phyloP scores from a whole-genome alignment of 2,329 filamentous ascomycete genomes.

The Fusarium burgessii region DNA sequence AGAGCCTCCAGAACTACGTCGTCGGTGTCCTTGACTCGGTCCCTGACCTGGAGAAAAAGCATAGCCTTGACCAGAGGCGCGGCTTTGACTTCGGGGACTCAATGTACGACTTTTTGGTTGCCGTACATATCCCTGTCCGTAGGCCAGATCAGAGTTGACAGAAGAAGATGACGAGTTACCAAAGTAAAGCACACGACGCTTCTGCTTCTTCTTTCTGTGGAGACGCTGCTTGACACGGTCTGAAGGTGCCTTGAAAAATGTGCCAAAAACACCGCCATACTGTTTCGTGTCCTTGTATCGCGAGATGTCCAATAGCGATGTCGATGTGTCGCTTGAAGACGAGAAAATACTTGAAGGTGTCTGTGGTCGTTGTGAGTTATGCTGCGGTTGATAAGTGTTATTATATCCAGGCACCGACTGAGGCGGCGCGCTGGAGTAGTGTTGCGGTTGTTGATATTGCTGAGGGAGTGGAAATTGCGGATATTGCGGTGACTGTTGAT shows the following conservation, averaged over 20 bases:
- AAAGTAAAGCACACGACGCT: conserved; percentile 68
- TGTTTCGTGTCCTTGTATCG: conserved; percentile 60
- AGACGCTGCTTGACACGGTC: conserved; percentile 57
- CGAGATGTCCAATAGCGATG: conserved; percentile 76
- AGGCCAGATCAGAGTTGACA: conserved; percentile 75
- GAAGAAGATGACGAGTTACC: conserved; percentile 75
- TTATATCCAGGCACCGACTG: conserved; percentile 37
- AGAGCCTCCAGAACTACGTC: conserved; percentile 36
- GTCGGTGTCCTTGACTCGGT: conserved; percentile 30
- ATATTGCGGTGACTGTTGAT: conserved; percentile 38
- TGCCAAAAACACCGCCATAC: conserved; percentile 66
- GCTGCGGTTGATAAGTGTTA: conserved; percentile 29
- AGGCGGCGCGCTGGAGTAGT: conserved; percentile 34
- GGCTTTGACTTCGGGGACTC: conserved; percentile 44
- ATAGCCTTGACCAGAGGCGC: conserved; percentile 32
- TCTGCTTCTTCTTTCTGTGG: conserved; percentile 57
- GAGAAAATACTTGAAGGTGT: conserved; percentile 53
- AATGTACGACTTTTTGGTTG: conserved; percentile 49
- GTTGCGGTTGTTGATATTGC: conserved; percentile 36
- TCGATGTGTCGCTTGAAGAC: conserved; percentile 65
- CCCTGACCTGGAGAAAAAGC: conserved; percentile 19
- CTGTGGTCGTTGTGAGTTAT: conserved; percentile 44
- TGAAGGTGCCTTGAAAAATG: conserved; percentile 73
- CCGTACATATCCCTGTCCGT: conserved; percentile 70
- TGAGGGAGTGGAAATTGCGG: conserved; percentile 30